Evolutionary conservation across 192 early-diverging fungal species (phyloP).

Genomic region (Umbelopsis vinacea): DNA sequence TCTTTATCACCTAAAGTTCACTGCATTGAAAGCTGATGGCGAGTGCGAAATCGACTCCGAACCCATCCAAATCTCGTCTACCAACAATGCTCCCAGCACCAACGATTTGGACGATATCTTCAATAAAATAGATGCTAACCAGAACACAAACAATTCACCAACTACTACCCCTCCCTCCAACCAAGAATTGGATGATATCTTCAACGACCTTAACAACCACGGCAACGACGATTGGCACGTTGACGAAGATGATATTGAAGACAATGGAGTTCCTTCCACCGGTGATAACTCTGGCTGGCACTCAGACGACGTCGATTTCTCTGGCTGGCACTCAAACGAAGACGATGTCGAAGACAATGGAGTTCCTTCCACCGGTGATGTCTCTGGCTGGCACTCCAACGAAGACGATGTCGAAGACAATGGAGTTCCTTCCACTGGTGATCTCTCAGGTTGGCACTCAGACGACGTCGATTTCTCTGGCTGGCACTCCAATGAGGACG

Average conservation of each 20-base stretch:
- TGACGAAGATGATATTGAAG: neutral
- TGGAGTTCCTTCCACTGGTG: no score
- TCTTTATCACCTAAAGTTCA: slow-evolving; percentile 10
- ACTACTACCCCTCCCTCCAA: neutral
- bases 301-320: neutral
- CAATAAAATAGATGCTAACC: neutral
- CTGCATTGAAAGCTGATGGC: neutral
- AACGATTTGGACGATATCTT: neutral
- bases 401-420: neutral
- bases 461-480: neutral
- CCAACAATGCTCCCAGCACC: neutral
- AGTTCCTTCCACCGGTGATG: no score
- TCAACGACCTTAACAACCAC: neutral
- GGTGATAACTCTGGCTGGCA: neutral
- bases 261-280: neutral
- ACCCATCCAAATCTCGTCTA: neutral
- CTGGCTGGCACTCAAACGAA: no score
- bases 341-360: neutral
- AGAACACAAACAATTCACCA: neutral
- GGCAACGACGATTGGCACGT: neutral
- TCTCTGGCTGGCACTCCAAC: neutral
- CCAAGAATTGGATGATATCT: neutral
- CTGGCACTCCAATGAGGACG: neutral
- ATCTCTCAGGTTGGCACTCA: neutral
- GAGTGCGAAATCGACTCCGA: neutral